Conservation (phyloP, 345 rosid species). For the Salix viminalis region DNA sequence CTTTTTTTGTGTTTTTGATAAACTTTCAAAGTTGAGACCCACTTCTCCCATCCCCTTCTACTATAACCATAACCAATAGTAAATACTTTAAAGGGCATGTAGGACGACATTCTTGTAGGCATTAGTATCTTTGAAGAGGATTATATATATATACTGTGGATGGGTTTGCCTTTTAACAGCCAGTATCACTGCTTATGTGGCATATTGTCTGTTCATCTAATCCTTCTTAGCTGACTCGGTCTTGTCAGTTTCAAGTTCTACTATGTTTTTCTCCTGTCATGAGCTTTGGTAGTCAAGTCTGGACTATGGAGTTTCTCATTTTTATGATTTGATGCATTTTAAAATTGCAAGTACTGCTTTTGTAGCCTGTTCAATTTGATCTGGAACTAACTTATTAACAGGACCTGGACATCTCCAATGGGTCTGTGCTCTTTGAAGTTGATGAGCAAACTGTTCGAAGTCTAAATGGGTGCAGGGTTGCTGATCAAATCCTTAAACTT, state of each 20-base stretch:
- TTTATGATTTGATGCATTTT: background rate
- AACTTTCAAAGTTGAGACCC: background rate
- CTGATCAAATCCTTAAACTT: slow-evolving; percentile 29
- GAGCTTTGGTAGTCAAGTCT: background rate
- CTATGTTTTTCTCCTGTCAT: background rate
- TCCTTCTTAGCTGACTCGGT: background rate
- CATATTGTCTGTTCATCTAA: background rate
- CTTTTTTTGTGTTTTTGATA: background rate
- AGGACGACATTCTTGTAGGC: background rate
- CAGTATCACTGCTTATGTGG: background rate
- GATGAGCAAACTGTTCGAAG: slow-evolving; percentile 28
- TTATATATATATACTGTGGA: background rate
- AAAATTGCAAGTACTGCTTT: background rate
- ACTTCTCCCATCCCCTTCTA: background rate
- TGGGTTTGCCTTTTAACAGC: background rate
- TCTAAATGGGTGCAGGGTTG: slow-evolving; percentile 32
- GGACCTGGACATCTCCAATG: slow-evolving; percentile 27
- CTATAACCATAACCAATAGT: background rate
- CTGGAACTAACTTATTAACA: background rate
- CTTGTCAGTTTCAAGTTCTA: background rate
- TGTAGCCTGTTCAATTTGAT: slow-evolving; percentile 1
- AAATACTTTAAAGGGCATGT: background rate
- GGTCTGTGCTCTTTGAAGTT: slow-evolving; percentile 12
- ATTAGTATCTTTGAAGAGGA: background rate
- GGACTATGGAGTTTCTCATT: background rate